Evolutionary conservation across 2,329 filamentous ascomycete species (phyloP).

Genomic region (Fusarium fujikuroi): DNA sequence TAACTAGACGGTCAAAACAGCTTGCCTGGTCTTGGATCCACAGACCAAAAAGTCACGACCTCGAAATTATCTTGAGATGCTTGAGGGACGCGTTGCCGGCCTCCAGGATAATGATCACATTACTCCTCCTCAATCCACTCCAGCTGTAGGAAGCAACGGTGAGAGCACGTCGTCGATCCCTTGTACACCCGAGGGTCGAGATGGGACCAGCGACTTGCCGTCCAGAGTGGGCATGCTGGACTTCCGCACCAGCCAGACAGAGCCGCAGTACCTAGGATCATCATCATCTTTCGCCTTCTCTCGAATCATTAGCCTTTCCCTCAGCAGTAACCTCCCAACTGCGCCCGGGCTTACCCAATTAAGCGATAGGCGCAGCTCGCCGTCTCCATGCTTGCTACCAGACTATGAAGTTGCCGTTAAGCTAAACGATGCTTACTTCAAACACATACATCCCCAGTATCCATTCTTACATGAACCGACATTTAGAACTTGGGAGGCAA

Average conservation of each 20-base stretch:
- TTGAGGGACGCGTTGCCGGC: background rate
- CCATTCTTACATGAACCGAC: background rate
- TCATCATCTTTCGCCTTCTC: background rate
- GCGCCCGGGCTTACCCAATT: background rate
- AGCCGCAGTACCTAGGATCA: background rate
- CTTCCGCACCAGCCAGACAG: background rate
- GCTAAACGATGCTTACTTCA: background rate
- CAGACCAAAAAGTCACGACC: background rate
- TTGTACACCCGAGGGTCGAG: background rate
- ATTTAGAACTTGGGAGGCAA: background rate
- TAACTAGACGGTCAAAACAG: background rate
- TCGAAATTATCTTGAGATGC: background rate
- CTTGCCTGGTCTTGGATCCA: background rate
- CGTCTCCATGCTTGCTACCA: background rate
- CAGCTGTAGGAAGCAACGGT: background rate
- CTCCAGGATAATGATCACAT: background rate
- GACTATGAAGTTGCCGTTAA: background rate
- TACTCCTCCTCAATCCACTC: background rate
- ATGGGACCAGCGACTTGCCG: background rate
- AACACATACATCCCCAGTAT: background rate
- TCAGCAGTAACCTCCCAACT: background rate
- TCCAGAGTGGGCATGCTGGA: background rate
- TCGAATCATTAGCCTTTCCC: background rate
- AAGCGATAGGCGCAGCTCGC: background rate
- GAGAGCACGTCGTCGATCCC: background rate